A percentile compares a stretch with the other conserved stretches of the same genome.
These are phyloP conservation scores for Phytomonas serpens DNA, from an alignment of 208 protist species.

Conservation along the genomic window DNA sequence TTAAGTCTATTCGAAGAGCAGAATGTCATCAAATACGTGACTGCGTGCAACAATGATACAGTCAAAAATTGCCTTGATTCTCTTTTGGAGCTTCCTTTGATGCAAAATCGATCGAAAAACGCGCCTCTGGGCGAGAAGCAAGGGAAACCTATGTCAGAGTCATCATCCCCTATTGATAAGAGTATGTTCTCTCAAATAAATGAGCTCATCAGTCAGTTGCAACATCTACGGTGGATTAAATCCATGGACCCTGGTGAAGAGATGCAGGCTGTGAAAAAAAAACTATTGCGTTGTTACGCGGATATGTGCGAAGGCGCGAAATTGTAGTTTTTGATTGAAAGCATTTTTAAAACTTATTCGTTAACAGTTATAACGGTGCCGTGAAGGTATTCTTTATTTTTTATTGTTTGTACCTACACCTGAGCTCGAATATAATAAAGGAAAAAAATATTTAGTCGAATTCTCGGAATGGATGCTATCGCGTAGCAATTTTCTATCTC, in stretches of 20 bases:
- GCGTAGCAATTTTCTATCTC: not conserved
- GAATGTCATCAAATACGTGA: constrained; percentile 21
- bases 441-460: not conserved
- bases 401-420: not conserved
- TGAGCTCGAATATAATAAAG: not conserved
- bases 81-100: not conserved
- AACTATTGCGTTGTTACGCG: not conserved
- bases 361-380: too few relatives aligned
- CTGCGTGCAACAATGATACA: constrained; percentile 36
- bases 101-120: not conserved
- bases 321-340: not conserved
- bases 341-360: not conserved
- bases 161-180: not conserved
- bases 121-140: not conserved
- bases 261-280: not conserved
- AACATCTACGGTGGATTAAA: not conserved
- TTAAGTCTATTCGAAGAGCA: constrained; percentile 17
- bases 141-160: not conserved
- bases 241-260: not conserved
- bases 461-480: not conserved
- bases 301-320: not conserved
- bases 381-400: not conserved
- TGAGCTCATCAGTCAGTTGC: not conserved
- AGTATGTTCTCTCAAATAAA: not conserved
- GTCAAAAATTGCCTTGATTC: constrained; percentile 24